Evolutionary conservation across 2,329 filamentous ascomycete species (phyloP), one percentile per base, ranked within the genome.

Genomic region (Hypoxylon sp.): DNA sequence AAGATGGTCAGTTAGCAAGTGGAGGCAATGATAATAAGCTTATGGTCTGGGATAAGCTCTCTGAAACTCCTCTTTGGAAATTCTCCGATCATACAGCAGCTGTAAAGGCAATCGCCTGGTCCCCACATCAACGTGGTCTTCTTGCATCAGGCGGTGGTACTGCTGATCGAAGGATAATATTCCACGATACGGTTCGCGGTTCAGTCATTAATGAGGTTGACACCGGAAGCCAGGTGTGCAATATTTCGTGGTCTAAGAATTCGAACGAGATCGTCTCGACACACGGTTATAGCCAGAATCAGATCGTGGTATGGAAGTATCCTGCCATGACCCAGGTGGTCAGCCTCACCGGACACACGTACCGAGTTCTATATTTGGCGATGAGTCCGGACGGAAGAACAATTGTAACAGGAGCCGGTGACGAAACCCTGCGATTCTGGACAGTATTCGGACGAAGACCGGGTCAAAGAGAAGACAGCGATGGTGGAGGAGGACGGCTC

Each of bases 291-390:
- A 95, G 92, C 73, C 96, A 99, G 78, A 98, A 99, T 79, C 96
- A 98, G 80, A 98, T 99, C 75, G 95, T 98, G 39, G 93, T 99
- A 61, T 99, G 96, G 96, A 99, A 99, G 78, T 99, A 99, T 77
- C 96, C 96, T 1, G 94, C 92, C 73, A 98, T 99, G 96, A 93
- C 93, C 53, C 96, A 98, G 79, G 94, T 99, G 7, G 95, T 93
- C 44, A 97, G 93, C 73, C 84, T 99, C 50, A 99, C 96, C 0
- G 96, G 96, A 0, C 96, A 99, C 79, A 99, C 96, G 1, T 98
- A 97, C 80, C 92, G 96, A 76, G 96, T 99, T 11, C 85, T 99
- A 2, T 99, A 98, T 79, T 86, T 99, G 57, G 94, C 94, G 32
- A 98, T 98, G 94, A 98, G 94, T 77, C 96, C 96, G 1, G 95